phyloP scores from a whole-genome alignment of 371 early-diverging fungal species.

The Lichtheimia ramosa region DNA sequence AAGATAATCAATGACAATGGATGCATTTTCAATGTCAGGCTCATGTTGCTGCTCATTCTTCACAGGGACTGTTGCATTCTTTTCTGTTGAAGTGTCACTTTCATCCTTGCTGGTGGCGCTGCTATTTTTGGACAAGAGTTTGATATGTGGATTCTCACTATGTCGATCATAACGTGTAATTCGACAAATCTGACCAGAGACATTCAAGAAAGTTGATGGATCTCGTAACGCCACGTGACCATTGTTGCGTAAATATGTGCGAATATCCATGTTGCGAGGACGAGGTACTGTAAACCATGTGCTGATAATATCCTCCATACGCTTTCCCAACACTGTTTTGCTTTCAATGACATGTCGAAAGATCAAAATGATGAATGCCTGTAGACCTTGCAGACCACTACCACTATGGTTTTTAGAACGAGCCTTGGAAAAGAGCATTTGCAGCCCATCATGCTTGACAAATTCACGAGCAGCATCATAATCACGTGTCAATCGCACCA shows the following conservation, averaged over 20 bases:
- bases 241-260: constrained; percentile 69
- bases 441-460: constrained; percentile 66
- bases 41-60: neutral
- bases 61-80: neutral
- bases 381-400: constrained; percentile 60
- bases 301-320: constrained; percentile 78
- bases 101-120: constrained; percentile 1
- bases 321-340: constrained; percentile 54
- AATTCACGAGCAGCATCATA: constrained; percentile 66
- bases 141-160: constrained; percentile 57
- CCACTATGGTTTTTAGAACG: constrained; percentile 49
- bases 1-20: constrained; percentile 35
- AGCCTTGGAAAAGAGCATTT: constrained; percentile 54
- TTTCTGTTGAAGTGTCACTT: constrained; percentile 3
- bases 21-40: constrained; percentile 16
- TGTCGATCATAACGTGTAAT: constrained; percentile 64
- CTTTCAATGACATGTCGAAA: constrained; percentile 89
- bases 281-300: constrained; percentile 78
- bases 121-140: constrained; percentile 27
- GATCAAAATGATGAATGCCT: constrained; percentile 75
- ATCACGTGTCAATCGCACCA: constrained; percentile 79
- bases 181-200: constrained; percentile 63
- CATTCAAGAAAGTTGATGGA: constrained; percentile 68
- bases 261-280: constrained; percentile 70
- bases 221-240: constrained; percentile 76